Evolutionary conservation across 805 yeast species (phyloP).

Genomic region (Candida loeiensis): DNA sequence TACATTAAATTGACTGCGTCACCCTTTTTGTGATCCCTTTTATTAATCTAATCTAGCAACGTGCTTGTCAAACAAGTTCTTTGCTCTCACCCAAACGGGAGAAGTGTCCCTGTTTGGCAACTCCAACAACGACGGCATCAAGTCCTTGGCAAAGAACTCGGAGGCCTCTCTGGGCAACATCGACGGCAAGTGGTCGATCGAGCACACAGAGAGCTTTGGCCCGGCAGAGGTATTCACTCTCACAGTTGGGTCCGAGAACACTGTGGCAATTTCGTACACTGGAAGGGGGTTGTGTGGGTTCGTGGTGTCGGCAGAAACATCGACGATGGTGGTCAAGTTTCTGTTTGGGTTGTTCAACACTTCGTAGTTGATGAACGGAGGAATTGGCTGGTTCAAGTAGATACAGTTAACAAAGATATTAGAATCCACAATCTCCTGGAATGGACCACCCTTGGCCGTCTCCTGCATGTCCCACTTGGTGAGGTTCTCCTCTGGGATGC

Average conservation of each 20-base stretch:
- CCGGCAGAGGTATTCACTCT: conserved; percentile 73
- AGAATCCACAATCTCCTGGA: conserved; percentile 79
- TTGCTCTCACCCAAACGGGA: conserved; percentile 91
- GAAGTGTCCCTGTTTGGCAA: conserved; percentile 78
- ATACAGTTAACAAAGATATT: conserved; percentile 96
- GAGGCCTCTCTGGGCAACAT: conserved; percentile 96
- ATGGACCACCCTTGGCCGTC: conserved; percentile 97
- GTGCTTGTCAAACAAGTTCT: conserved; percentile 76
- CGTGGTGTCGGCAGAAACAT: conserved; percentile 98
- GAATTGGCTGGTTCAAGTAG: conserved; percentile 86
- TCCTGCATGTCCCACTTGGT: conserved; percentile 96
- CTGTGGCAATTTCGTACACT: conserved; percentile 85
- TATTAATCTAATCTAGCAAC: conserved; percentile 56
- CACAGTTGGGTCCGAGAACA: conserved; percentile 88
- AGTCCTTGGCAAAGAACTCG: conserved; percentile 82
- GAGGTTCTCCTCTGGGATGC: conserved; percentile 82
- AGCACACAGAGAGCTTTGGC: conserved; percentile 84
- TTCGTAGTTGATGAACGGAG: conserved; percentile 80
- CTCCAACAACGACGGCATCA: conserved; percentile 83
- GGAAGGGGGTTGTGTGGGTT: conserved; percentile 98
- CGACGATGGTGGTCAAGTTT: conserved; percentile 87
- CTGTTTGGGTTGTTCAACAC: conserved; percentile 64
- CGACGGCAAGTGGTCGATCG: conserved; percentile 95
- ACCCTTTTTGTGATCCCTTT: neutral
- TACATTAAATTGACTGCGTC: neutral